Conservation (phyloP, 1,284 basidiomycete genomes). For the Papiliotrema laurentii region DNA sequence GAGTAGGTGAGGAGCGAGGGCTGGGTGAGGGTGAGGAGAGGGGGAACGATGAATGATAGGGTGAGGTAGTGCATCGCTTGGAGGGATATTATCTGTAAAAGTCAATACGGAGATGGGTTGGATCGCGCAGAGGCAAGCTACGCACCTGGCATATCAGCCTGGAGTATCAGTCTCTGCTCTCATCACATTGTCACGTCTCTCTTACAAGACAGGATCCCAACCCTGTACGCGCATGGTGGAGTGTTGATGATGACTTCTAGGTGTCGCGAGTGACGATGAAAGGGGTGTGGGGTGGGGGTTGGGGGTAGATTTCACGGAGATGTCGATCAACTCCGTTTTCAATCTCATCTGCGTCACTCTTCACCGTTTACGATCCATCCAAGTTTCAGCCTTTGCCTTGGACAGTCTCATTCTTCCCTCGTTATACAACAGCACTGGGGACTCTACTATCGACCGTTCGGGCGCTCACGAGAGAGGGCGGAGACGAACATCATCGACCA, state of each 20-base stretch:
- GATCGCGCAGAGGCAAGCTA: background rate
- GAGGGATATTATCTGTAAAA: conserved; percentile 73
- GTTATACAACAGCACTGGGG: background rate
- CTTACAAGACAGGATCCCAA: conserved; percentile 49
- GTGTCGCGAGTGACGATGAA: background rate
- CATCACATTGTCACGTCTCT: background rate
- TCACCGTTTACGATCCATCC: background rate
- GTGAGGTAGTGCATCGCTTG: conserved; percentile 91
- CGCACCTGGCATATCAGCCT: conserved; percentile 48
- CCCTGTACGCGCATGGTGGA: conserved; percentile 45
- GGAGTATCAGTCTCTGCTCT: conserved; percentile 11
- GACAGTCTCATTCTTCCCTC: too few species aligned
- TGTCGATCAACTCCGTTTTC: background rate
- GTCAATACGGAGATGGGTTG: conserved; percentile 62
- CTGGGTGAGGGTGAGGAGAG: conserved; percentile 73
- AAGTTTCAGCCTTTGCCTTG: background rate
- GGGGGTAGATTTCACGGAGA: background rate
- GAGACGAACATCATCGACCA: too few species aligned
- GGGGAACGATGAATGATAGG: conserved; percentile 75
- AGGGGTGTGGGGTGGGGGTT: background rate
- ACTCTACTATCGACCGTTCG: too few species aligned
- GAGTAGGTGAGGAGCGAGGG: conserved; percentile 70
- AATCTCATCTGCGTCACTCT: background rate
- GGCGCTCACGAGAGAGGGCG: too few species aligned
- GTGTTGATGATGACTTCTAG: background rate